These are phyloP conservation scores for Saccharomycopsis malanga DNA, from an alignment of 805 yeast species.

Conservation along the genomic window DNA sequence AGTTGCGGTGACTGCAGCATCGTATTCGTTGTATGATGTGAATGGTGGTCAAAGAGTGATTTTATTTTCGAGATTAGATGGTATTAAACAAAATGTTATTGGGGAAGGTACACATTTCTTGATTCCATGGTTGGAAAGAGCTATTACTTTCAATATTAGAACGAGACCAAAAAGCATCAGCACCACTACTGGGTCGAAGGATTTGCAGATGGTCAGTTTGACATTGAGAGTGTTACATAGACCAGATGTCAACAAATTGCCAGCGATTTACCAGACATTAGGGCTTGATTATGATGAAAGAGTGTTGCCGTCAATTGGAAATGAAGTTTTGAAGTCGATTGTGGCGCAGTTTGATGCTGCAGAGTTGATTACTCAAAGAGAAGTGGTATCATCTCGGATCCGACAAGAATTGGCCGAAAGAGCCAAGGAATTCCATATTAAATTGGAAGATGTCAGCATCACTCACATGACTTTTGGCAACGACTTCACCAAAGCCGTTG, in stretches of 20 bases:
- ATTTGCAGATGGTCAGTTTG: constrained; percentile 89
- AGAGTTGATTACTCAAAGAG: constrained; percentile 94
- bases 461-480: constrained; percentile 96
- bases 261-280: constrained; percentile 80
- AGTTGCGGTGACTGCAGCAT: constrained; percentile 60
- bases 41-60: constrained; percentile 96
- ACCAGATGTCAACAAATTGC: constrained; percentile 80
- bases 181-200: constrained; percentile 94
- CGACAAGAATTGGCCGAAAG: constrained; percentile 77
- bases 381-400: constrained; percentile 83
- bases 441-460: constrained; percentile 92
- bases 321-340: constrained; percentile 81
- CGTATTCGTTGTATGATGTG: constrained; percentile 86
- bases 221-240: constrained; percentile 91
- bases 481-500: constrained; percentile 97
- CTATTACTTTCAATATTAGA: constrained; percentile 84
- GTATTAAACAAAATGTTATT: constrained; percentile 80
- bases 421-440: constrained; percentile 84
- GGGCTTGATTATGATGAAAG: constrained; percentile 95
- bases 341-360: constrained; percentile 96
- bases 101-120: constrained; percentile 97
- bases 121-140: constrained; percentile 92
- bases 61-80: constrained; percentile 83
- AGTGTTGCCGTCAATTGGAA: constrained; percentile 87
- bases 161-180: constrained; percentile 93